Base-by-base conservation (phyloP, 1,284 basidiomycete genomes). In the Fomitopsis betulina region DNA sequence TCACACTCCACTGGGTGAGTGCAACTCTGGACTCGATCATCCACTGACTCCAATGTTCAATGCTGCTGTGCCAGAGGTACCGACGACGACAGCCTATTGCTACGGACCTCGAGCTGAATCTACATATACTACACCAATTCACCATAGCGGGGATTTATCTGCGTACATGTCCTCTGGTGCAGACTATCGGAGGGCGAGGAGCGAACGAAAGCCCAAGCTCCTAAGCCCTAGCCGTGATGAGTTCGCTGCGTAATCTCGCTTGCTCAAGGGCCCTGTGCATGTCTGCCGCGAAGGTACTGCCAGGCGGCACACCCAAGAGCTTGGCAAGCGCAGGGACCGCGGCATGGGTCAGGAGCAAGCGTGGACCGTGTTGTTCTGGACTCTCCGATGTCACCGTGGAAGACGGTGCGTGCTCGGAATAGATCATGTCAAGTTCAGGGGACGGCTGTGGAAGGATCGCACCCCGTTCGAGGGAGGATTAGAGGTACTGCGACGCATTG, bases 241-340 rank as follows among this genome's bases (percentile, higher is more conserved):
- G 35, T 37, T 15, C 35, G 35, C 35, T 15, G 53, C 76, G 66
- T 23, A 65, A 45, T 23, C 65, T 65, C 50, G 74, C 77, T 66
- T 90, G 89, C 60, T 86, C 84, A 10, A 89, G 69, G 7, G 88
- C 89, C 43, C 87, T 81, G 62, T 80, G 75, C 45, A 91, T 68
- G 63, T 89, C 82, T 49, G 76, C 71, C 37, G 73, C 73, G 33
- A 81, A 77, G 33, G 73, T 73, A 43, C 75, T 67, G 42, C 62
- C 65, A 17, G 63, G 63, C 15, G 79, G 72, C 42, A 89, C 72
- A 15, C 71, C 72, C 54, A 86, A 80, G 12, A 75, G 59, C 9
- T 73, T 65, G 38, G 82, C 66, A 53, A 89, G 78, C 27, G 67
- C 65, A 10, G 81, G 81, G 1, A 89, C 76, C 19, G 79, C 83